Percentiles rank a stretch among this genome's conserved stretches.
phyloP scores from a whole-genome alignment of 495 filamentous ascomycete genomes.

The Aspergillus campestris region DNA sequence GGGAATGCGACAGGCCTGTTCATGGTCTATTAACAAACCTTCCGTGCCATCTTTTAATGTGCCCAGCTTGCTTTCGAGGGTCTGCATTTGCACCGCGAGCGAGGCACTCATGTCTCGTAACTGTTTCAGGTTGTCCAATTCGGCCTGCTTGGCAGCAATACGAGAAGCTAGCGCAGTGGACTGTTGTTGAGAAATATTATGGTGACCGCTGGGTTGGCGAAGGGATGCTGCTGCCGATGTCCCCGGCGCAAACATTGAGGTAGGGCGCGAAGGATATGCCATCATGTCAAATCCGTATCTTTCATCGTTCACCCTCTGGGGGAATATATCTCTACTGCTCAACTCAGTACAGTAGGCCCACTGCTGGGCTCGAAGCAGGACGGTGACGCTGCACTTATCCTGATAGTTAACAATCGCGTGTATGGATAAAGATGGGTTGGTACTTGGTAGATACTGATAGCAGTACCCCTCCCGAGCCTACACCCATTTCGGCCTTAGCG shows the following conservation, averaged over 20 bases:
- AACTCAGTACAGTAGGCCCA: not conserved
- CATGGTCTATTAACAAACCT: slow-evolving; percentile 42
- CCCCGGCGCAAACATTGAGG: slow-evolving; percentile 27
- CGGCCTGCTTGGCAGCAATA: slow-evolving; percentile 87
- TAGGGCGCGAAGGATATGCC: slow-evolving; percentile 48
- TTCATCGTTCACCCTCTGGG: slow-evolving; percentile 2
- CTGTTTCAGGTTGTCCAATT: slow-evolving; percentile 82
- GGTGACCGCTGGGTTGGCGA: slow-evolving; percentile 28
- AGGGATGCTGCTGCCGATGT: slow-evolving; percentile 19
- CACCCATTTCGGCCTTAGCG: not conserved
- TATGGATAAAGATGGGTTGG: not conserved
- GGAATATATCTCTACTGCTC: slow-evolving; percentile 6
- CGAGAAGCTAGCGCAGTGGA: slow-evolving; percentile 76
- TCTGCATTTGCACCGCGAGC: slow-evolving; percentile 84
- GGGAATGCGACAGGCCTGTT: not conserved
- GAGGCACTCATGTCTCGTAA: slow-evolving; percentile 81
- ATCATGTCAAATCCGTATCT: slow-evolving; percentile 22
- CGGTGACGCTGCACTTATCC: too few relatives aligned
- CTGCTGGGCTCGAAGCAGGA: not conserved
- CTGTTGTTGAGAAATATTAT: slow-evolving; percentile 48
- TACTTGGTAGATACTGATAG: slow-evolving; percentile 4
- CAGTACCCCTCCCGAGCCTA: not conserved
- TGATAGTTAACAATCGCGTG: too few relatives aligned
- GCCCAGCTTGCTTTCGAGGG: slow-evolving; percentile 74
- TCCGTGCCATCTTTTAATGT: slow-evolving; percentile 91